Percentiles rank a stretch among this genome's conserved stretches.
phyloP scores from a whole-genome alignment of 768 basidiomycete species.

The Russula emetica region DNA sequence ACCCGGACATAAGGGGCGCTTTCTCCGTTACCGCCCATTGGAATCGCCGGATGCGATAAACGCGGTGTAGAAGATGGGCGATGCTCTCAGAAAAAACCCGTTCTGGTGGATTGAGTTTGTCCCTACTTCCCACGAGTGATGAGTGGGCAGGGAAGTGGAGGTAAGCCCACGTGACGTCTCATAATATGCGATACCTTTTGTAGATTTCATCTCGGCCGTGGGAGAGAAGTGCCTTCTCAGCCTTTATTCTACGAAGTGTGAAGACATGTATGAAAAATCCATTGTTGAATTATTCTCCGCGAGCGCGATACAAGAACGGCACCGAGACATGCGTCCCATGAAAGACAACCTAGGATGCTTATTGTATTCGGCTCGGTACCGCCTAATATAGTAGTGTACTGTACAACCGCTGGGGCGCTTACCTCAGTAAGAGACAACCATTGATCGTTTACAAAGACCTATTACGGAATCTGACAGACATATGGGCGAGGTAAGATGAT shows the following conservation, averaged over 20 bases:
- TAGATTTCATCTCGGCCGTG: slow-evolving; percentile 54
- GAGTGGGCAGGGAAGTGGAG: slow-evolving; percentile 51
- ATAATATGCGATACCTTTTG: not conserved
- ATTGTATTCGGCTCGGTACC: not conserved
- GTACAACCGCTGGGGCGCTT: not conserved
- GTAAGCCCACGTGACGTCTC: slow-evolving; percentile 39
- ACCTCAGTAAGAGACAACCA: not conserved
- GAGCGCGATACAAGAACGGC: slow-evolving; percentile 47
- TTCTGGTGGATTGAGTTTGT: slow-evolving; percentile 70
- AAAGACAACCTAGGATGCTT: not conserved
- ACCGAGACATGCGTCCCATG: slow-evolving; percentile 47
- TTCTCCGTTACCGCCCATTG: not conserved
- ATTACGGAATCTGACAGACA: not conserved
- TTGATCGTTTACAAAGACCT: not conserved
- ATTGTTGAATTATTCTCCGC: slow-evolving; percentile 51
- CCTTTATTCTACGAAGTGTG: slow-evolving; percentile 66
- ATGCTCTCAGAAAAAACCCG: slow-evolving; percentile 42
- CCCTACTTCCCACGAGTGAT: slow-evolving; percentile 48
- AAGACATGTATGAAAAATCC: slow-evolving; percentile 50
- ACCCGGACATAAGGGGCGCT: not conserved
- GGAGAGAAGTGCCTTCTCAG: slow-evolving; percentile 46
- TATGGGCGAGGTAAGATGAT: too few species aligned
- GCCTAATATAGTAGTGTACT: not conserved
- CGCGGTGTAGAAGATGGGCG: slow-evolving; percentile 48
- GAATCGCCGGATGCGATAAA: slow-evolving; percentile 27